Evolutionary conservation across 306 rosid genomes (phyloP).

Genomic region (Pyrus bretschneideri): DNA sequence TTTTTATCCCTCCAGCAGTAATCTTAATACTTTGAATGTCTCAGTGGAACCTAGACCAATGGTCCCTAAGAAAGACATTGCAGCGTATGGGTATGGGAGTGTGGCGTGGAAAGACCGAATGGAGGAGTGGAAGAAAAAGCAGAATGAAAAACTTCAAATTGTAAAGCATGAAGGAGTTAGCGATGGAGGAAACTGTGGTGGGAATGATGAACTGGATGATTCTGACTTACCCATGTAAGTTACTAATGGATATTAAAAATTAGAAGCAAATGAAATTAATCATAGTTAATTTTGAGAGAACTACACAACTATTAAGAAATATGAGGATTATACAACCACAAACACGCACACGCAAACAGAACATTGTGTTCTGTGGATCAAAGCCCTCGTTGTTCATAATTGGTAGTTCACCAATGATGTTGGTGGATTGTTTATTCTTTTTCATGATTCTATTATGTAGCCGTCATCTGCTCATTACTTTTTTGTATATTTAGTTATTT

Average conservation of each 20-base stretch:
- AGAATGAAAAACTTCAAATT: constrained; percentile 82
- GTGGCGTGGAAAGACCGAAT: constrained; percentile 93
- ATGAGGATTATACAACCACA: background rate
- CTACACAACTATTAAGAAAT: background rate
- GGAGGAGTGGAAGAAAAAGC: constrained; percentile 97
- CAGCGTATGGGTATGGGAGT: constrained; percentile 94
- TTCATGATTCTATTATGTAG: background rate
- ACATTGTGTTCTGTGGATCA: background rate
- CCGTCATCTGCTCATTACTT: no score
- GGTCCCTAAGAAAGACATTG: constrained; percentile 94
- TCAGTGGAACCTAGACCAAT: constrained; percentile 89
- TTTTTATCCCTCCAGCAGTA: background rate
- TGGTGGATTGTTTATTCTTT: background rate
- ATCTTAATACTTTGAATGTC: constrained; percentile 12
- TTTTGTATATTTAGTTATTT: background rate
- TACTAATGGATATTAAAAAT: background rate
- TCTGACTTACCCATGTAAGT: constrained; percentile 83
- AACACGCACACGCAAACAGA: background rate
- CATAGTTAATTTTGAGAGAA: background rate
- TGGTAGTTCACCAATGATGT: background rate
- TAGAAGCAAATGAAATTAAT: background rate
- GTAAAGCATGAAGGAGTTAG: constrained; percentile 75
- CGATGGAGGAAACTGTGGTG: constrained; percentile 39
- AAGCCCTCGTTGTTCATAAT: background rate
- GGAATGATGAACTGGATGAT: constrained; percentile 59